Evolutionary conservation across 2,329 filamentous ascomycete genomes (phyloP), one percentile per base, ranked within the genome.

Genomic region (Aspergillus japonicus): DNA sequence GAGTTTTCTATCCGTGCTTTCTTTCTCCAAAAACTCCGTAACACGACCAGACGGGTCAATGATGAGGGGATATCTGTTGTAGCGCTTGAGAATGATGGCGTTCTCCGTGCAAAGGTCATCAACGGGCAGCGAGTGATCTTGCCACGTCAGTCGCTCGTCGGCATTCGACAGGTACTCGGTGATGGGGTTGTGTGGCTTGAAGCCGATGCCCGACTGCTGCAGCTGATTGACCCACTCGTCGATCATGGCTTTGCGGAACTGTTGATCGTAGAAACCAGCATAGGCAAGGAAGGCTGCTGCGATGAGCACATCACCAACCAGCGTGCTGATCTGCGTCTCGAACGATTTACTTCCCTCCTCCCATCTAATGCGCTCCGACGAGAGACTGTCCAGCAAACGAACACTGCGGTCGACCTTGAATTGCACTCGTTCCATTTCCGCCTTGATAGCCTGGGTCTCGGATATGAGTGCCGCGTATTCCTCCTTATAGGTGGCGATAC

Each of bases 101-200:
- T 99, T 99, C 77, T 99, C 95, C 0, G 95, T 99, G 83, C 95
- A 99, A 47, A 99, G 85, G 72, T 99, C 95, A 73, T 99, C 95
- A 4, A 97, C 94, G 2, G 96, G 95, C 53, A 99, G 81, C 16
- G 89, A 89, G 73, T 99, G 91, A 69, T 93, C 89, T 79, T 99
- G 96, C 95, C 95, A 99, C 64, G 90, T 86, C 35, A 99, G 84
- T 64, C 95, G 87, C 79, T 99, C 93, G 74, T 99, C 96, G 4
- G 96, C 94, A 24, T 92, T 96, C 5, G 96, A 99, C 16, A 99
- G 83, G 71, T 97, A 99, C 74, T 99, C 95, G 0, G 95, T 96
- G 50, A 99, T 85, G 0, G 95, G 92, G 71, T 98, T 98, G 69
- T 93, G 91, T 59, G 89, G 86, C 81, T 99, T 99, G 84, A 89